Evolutionary conservation across 306 rosid species (phyloP).

Genomic region (Cucurbita pepo): DNA sequence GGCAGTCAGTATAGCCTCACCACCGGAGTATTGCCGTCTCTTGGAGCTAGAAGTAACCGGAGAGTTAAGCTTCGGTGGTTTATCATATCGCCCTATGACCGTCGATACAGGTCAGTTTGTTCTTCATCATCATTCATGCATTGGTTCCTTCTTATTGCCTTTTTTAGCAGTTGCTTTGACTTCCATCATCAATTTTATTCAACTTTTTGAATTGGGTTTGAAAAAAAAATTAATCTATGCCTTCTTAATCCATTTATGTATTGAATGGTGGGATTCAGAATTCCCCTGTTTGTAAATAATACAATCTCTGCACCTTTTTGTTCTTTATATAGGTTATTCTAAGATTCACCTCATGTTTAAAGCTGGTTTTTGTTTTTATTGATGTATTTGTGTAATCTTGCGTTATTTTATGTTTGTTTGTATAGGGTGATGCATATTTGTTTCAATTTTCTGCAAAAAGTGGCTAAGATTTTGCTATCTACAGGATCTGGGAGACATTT

Average conservation of each 20-base stretch:
- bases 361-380: neutral
- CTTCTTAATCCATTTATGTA: neutral
- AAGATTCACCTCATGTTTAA: neutral
- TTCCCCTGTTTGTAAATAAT: neutral
- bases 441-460: neutral
- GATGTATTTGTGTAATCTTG: neutral
- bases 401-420: neutral
- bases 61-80: constrained; percentile 29
- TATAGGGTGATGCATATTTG: neutral
- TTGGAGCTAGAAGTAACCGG: constrained; percentile 59
- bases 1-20: constrained; percentile 75
- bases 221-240: neutral
- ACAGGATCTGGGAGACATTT: constrained; percentile 69
- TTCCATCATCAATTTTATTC: neutral
- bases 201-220: neutral
- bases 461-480: constrained; percentile 6
- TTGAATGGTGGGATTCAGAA: neutral
- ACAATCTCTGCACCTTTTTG: neutral
- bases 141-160: neutral
- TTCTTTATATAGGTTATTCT: neutral
- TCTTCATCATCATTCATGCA: neutral
- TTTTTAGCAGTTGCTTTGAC: neutral
- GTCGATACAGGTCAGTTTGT: constrained; percentile 48
- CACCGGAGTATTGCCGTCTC: constrained; percentile 65
- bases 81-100: constrained; percentile 57